phyloP scores from a whole-genome alignment of 495 filamentous ascomycete species.

The Penicillium steckii region DNA sequence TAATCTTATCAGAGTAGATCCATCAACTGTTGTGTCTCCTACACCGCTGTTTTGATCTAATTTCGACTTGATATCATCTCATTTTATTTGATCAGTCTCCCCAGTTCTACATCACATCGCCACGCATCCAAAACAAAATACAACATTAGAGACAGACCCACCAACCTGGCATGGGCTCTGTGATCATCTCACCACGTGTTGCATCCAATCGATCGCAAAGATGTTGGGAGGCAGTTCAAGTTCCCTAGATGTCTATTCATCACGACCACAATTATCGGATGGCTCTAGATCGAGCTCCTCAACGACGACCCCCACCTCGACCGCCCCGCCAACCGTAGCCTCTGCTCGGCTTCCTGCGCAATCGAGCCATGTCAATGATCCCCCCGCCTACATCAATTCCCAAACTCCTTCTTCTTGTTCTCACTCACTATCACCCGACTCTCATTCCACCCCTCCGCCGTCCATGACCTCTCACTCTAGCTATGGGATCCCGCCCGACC shows the following conservation, averaged over 20 bases:
- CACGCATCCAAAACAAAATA: not conserved
- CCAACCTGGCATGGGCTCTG: conserved; percentile 34
- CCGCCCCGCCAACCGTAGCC: conserved; percentile 40
- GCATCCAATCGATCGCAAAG: conserved; percentile 42
- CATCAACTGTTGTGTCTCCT: no score
- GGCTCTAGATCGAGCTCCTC: conserved; percentile 38
- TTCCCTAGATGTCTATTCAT: conserved; percentile 43
- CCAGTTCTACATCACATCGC: not conserved
- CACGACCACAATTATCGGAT: conserved; percentile 18
- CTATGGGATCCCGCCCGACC: conserved; percentile 24
- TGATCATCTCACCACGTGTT: conserved; percentile 45
- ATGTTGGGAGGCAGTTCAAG: conserved; percentile 59
- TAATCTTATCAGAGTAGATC: no score
- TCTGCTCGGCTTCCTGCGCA: conserved; percentile 37
- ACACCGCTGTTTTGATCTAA: no score
- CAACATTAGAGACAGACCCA: no score
- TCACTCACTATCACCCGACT: conserved; percentile 26
- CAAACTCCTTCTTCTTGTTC: conserved; percentile 24
- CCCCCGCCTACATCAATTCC: conserved; percentile 42
- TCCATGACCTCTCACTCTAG: conserved; percentile 35
- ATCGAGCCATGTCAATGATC: conserved; percentile 40
- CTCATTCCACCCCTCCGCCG: conserved; percentile 24
- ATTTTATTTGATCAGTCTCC: not conserved
- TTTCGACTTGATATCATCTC: no score
- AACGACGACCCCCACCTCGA: conserved; percentile 42